A percentile compares a stretch with the other conserved stretches of the same genome.
Evolutionary conservation across 1,284 basidiomycete species (phyloP).

Genomic region (Phlebopus sp.): DNA sequence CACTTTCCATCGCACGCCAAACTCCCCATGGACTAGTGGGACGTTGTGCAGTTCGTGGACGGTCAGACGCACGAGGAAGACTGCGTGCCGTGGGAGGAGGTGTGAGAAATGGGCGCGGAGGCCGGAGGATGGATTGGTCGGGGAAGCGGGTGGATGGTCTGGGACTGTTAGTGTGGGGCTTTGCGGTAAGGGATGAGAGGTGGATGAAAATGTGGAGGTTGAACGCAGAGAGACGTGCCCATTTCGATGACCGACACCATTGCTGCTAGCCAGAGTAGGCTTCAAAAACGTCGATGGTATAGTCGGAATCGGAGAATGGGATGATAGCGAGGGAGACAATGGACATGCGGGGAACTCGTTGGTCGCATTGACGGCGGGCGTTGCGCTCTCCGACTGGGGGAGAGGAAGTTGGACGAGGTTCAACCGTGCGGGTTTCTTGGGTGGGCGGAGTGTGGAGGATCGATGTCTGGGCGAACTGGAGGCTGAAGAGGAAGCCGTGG

Average conservation of each 20-base stretch:
- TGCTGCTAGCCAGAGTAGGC: slow-evolving; percentile 3
- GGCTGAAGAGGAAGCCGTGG: not conserved
- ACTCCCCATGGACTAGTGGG: slow-evolving; percentile 73
- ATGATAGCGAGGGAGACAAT: not conserved
- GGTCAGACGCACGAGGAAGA: slow-evolving; percentile 62
- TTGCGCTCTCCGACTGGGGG: not conserved
- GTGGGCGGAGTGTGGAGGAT: slow-evolving; percentile 22
- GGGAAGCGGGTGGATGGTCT: not conserved
- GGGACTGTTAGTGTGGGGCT: not conserved
- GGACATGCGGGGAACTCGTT: not conserved
- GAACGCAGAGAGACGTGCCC: not conserved
- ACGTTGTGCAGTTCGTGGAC: slow-evolving; percentile 76
- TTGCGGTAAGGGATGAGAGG: slow-evolving; percentile 9
- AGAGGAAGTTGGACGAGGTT: not conserved
- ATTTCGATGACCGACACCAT: not conserved
- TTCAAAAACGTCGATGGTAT: not conserved
- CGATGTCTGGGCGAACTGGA: slow-evolving; percentile 19
- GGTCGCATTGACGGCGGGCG: not conserved
- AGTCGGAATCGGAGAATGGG: not conserved
- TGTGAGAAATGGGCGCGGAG: slow-evolving; percentile 32
- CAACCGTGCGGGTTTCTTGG: slow-evolving; percentile 14
- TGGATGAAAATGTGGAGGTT: not conserved
- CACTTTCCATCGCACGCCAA: slow-evolving; percentile 74
- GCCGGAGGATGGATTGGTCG: slow-evolving; percentile 8
- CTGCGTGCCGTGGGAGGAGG: slow-evolving; percentile 39